phyloP scores from a whole-genome alignment of 805 yeast genomes.

The Sugiyamaella chiloensis region DNA sequence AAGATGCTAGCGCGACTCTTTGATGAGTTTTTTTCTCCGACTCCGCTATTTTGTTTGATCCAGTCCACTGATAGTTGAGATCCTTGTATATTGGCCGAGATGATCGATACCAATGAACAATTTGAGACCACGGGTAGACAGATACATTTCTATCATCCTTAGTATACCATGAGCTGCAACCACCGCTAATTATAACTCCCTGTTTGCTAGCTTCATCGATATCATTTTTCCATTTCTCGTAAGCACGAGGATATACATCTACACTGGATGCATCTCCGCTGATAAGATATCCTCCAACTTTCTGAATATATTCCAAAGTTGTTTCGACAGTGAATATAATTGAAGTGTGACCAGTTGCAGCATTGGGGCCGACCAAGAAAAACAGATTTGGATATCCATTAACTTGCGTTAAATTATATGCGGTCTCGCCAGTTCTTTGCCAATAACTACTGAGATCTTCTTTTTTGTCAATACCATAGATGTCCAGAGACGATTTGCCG shows the following conservation, averaged over 20 bases:
- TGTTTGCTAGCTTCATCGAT: constrained; percentile 12
- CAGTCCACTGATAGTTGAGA: neutral
- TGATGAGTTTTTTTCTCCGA: no score
- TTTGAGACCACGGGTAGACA: constrained; percentile 22
- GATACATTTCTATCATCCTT: constrained; percentile 16
- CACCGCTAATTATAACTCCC: constrained; percentile 17
- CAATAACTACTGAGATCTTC: constrained; percentile 13
- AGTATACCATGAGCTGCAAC: constrained; percentile 22
- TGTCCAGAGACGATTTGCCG: neutral
- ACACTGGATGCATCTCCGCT: constrained; percentile 13
- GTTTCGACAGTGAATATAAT: constrained; percentile 21
- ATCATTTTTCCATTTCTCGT: constrained; percentile 15
- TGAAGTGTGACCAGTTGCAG: constrained; percentile 22
- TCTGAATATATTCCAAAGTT: constrained; percentile 17
- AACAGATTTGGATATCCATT: constrained; percentile 21
- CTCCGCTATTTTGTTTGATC: neutral
- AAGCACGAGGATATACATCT: constrained; percentile 18
- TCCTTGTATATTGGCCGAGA: constrained; percentile 11
- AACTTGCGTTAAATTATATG: constrained; percentile 21
- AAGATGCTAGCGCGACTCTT: no score
- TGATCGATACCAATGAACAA: constrained; percentile 18
- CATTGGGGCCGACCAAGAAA: constrained; percentile 20
- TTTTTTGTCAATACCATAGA: constrained; percentile 16
- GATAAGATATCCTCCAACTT: constrained; percentile 16
- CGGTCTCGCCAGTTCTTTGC: constrained; percentile 17